Percentiles rank a stretch among this genome's conserved stretches.
These are phyloP conservation scores for Phytophthora pini DNA, from an alignment of 352 stramenopile genomes.

Conservation along the genomic window DNA sequence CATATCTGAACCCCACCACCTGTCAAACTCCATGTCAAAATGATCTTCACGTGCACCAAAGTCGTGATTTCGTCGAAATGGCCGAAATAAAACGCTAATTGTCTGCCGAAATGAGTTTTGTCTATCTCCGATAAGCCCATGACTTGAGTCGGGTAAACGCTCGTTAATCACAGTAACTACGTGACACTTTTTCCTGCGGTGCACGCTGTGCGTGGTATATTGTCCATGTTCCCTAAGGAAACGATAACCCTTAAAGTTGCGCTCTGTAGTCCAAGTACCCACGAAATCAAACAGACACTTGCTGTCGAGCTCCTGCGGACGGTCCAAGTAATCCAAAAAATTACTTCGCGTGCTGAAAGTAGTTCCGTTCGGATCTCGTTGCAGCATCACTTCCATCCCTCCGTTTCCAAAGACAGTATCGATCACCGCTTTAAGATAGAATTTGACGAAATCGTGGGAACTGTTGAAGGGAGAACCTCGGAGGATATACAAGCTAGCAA, in stretches of 20 bases:
- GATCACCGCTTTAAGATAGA: not conserved
- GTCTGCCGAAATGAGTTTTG: not conserved
- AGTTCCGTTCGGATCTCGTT: not conserved
- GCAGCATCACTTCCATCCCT: not conserved
- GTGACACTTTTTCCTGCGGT: not conserved
- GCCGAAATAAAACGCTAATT: not conserved
- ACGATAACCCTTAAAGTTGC: not conserved
- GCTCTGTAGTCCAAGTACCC: not conserved
- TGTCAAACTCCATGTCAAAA: not conserved
- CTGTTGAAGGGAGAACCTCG: not conserved
- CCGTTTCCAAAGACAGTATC: not conserved
- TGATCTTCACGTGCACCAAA: not conserved
- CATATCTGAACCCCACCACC: not conserved
- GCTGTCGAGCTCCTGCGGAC: not conserved
- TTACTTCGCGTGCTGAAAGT: not conserved
- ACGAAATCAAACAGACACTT: not conserved
- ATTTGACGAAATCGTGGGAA: conserved; percentile 1
- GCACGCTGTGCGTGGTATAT: not conserved
- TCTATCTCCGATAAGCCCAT: not conserved
- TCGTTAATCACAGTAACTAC: not conserved
- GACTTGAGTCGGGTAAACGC: not conserved
- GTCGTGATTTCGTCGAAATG: not conserved
- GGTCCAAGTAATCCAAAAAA: not conserved
- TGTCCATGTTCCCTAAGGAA: not conserved
- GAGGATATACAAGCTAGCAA: conserved; percentile 9